phyloP scores from a whole-genome alignment of 768 basidiomycete genomes.

The Astraeus odoratus region DNA sequence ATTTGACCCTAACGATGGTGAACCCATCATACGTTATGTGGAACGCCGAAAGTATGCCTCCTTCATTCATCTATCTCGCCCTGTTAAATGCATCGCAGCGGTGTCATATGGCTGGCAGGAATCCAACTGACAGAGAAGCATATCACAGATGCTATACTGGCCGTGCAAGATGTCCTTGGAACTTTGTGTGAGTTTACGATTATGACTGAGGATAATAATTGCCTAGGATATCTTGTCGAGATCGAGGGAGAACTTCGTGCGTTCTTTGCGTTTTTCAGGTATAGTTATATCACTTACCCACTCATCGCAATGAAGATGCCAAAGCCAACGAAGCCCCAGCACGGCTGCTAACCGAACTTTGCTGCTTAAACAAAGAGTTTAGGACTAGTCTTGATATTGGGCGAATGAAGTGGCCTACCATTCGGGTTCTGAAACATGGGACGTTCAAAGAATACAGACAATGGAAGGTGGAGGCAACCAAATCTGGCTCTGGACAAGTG shows the following conservation, averaged over 20 bases:
- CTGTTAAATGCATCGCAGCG: neutral
- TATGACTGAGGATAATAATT: neutral
- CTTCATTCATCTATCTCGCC: neutral
- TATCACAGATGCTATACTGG: neutral
- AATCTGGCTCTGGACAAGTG: conserved; percentile 1
- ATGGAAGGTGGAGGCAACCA: neutral
- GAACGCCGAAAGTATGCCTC: conserved; percentile 3
- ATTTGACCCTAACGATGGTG: conserved; percentile 6
- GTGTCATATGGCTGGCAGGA: neutral
- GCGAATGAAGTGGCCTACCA: neutral
- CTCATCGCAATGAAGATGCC: neutral
- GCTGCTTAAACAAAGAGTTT: neutral
- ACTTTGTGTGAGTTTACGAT: neutral
- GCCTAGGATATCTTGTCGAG: conserved; percentile 11
- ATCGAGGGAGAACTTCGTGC: conserved; percentile 5
- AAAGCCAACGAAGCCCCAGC: conserved; percentile 1
- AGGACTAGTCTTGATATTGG: neutral
- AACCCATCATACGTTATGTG: conserved; percentile 3
- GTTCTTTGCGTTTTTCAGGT: neutral
- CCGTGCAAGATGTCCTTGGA: neutral
- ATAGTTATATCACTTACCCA: neutral
- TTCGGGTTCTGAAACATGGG: neutral
- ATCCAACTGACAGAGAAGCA: neutral
- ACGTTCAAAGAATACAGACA: neutral
- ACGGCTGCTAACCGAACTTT: neutral